Conservation (phyloP, 2,329 filamentous ascomycete genomes). For the Diplodia corticola region DNA sequence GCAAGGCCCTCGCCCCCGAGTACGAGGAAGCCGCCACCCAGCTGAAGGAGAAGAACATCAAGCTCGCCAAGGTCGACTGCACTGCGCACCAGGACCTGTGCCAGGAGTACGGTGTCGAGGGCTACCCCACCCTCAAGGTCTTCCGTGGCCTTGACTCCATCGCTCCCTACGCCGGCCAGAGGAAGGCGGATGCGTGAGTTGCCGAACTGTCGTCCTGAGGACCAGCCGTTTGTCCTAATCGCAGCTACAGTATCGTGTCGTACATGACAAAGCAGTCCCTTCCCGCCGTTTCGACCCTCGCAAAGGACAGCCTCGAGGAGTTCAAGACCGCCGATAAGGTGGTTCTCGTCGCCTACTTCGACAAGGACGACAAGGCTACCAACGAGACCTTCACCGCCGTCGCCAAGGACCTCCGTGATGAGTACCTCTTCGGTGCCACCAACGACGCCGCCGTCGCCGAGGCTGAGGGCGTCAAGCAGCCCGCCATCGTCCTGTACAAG, state of each 20-base stretch:
- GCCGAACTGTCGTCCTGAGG: too few species aligned
- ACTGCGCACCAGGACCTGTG: constrained; percentile 92
- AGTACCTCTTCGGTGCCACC: constrained; percentile 87
- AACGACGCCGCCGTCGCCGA: constrained; percentile 82
- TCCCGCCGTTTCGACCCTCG: constrained; percentile 82
- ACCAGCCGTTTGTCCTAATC: constrained; percentile 21
- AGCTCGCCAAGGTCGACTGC: constrained; percentile 87
- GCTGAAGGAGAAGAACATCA: constrained; percentile 85
- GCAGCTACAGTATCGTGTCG: constrained; percentile 58
- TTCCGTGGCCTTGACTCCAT: constrained; percentile 88
- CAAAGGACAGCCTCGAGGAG: constrained; percentile 80
- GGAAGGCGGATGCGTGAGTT: constrained; percentile 73
- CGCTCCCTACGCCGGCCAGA: constrained; percentile 80
- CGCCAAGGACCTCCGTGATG: constrained; percentile 77
- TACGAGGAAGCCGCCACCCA: constrained; percentile 84
- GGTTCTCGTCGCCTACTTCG: constrained; percentile 86
- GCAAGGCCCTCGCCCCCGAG: constrained; percentile 94
- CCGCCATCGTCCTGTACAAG: constrained; percentile 93
- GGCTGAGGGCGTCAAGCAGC: constrained; percentile 84
- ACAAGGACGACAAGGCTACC: constrained; percentile 75
- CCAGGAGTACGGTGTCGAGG: constrained; percentile 86
- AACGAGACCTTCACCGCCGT: constrained; percentile 81
- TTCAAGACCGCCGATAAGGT: constrained; percentile 99
- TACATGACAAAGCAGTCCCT: constrained; percentile 99
- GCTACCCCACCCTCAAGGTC: constrained; percentile 98